These are phyloP conservation scores for Lasiodiplodia citricola DNA, from an alignment of 2,329 filamentous ascomycete genomes.

Conservation along the genomic window DNA sequence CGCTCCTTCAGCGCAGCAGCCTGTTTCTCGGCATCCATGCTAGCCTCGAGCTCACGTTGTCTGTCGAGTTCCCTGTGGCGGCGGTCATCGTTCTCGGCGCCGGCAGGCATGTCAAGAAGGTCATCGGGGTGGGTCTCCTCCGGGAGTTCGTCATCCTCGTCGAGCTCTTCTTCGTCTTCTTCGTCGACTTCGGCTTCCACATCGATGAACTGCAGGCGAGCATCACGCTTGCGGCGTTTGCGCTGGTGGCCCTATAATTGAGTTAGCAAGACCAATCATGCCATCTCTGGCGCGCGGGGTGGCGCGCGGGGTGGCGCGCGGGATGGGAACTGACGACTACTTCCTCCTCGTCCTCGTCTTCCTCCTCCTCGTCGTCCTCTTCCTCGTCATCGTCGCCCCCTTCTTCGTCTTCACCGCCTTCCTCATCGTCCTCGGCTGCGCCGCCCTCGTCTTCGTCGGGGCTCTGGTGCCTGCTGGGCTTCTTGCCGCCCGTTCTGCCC, in stretches of 20 bases:
- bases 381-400: slow-evolving; percentile 48
- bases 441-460: slow-evolving; percentile 43
- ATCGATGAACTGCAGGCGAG: slow-evolving; percentile 89
- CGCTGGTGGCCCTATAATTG: slow-evolving; percentile 67
- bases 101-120: slow-evolving; percentile 73
- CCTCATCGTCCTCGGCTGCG: slow-evolving; percentile 35
- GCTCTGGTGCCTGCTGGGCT: slow-evolving; percentile 39
- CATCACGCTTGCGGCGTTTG: slow-evolving; percentile 77
- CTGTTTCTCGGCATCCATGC: slow-evolving; percentile 91
- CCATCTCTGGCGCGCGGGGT: slow-evolving; percentile 43
- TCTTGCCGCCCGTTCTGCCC: slow-evolving; percentile 25
- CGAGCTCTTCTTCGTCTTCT: slow-evolving; percentile 86
- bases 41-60: slow-evolving; percentile 82
- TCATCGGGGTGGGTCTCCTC: slow-evolving; percentile 92
- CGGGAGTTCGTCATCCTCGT: slow-evolving; percentile 81
- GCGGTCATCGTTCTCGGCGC: slow-evolving; percentile 84
- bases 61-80: slow-evolving; percentile 94
- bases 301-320: slow-evolving; percentile 43
- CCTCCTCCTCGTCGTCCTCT: slow-evolving; percentile 54
- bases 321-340: slow-evolving; percentile 34
- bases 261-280: slow-evolving; percentile 32
- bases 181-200: slow-evolving; percentile 97
- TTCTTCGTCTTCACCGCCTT: slow-evolving; percentile 45
- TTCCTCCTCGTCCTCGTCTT: slow-evolving; percentile 58
- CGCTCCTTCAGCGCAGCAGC: slow-evolving; percentile 85